Conservation (phyloP, 768 basidiomycete species). For the Suillus subaureus region DNA sequence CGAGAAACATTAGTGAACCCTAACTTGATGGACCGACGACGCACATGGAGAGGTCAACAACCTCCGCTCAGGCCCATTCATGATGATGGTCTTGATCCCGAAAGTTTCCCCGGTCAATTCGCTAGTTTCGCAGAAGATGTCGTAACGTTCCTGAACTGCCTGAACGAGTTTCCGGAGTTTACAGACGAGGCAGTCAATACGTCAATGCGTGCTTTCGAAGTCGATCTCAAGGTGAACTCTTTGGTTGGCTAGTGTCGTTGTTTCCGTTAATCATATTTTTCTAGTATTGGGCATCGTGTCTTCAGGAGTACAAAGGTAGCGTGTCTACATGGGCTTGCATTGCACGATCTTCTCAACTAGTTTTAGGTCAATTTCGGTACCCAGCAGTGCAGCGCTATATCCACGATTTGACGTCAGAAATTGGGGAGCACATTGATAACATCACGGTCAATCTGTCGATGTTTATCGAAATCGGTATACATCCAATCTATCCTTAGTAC, state of each 20-base stretch:
- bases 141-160: conserved; percentile 51
- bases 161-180: conserved; percentile 61
- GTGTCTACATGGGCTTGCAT: neutral
- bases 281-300: conserved; percentile 58
- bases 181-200: conserved; percentile 53
- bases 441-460: conserved; percentile 52
- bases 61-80: conserved; percentile 41
- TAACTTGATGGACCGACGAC: conserved; percentile 34
- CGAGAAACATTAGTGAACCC: conserved; percentile 42
- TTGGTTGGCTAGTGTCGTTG: neutral
- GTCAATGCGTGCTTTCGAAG: conserved; percentile 51
- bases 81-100: conserved; percentile 47
- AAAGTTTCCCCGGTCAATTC: conserved; percentile 50
- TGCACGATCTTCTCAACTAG: conserved; percentile 5
- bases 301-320: conserved; percentile 48
- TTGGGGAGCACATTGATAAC: conserved; percentile 56
- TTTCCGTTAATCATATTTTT: conserved; percentile 12
- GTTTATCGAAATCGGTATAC: conserved; percentile 54
- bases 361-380: conserved; percentile 50
- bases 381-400: conserved; percentile 57
- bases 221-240: conserved; percentile 48
- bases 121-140: conserved; percentile 50
- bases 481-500: neutral
- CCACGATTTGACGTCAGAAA: conserved; percentile 52
- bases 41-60: conserved; percentile 35